Evolutionary conservation across 257 asterid species (phyloP).

Genomic region (Gentiana straminea): DNA sequence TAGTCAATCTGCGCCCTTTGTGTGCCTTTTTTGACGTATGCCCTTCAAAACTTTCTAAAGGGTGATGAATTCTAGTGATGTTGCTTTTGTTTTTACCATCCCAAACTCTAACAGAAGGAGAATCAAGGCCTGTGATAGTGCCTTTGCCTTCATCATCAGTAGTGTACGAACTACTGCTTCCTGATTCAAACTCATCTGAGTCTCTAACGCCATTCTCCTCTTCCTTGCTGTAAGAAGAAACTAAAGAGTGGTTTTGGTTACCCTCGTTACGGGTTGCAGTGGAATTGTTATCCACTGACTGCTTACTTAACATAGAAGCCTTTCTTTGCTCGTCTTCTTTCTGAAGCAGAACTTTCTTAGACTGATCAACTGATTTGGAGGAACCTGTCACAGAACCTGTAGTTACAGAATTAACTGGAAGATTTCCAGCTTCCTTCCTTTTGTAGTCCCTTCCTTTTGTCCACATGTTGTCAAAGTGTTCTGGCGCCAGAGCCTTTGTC

Average conservation of each 20-base stretch:
- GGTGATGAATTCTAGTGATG: conserved; percentile 78
- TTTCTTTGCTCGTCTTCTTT: conserved; percentile 24
- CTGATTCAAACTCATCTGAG: conserved; percentile 54
- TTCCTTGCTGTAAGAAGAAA: conserved; percentile 30
- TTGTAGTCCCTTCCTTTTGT: conserved; percentile 78
- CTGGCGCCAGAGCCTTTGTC: conserved; percentile 77
- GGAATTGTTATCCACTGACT: conserved; percentile 9
- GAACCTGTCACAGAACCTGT: conserved; percentile 30
- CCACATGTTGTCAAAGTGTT: conserved; percentile 97
- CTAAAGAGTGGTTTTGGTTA: conserved; percentile 10
- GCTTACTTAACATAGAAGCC: conserved; percentile 10
- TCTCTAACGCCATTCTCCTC: conserved; percentile 24
- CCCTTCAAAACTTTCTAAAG: conserved; percentile 65
- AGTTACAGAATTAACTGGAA: conserved; percentile 21
- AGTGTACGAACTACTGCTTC: conserved; percentile 53
- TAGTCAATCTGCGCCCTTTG: conserved; percentile 39
- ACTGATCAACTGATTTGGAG: conserved; percentile 35
- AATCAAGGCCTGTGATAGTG: conserved; percentile 66
- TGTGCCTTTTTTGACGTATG: conserved; percentile 38
- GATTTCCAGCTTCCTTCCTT: conserved; percentile 38
- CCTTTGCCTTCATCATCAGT: conserved; percentile 68
- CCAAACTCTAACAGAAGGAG: conserved; percentile 92
- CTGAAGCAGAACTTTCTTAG: conserved; percentile 28
- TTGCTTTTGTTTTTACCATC: conserved; percentile 72
- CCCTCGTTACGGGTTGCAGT: conserved; percentile 12